phyloP scores from a whole-genome alignment of 2,329 filamentous ascomycete species.

The Arthrobotrys conoides region DNA sequence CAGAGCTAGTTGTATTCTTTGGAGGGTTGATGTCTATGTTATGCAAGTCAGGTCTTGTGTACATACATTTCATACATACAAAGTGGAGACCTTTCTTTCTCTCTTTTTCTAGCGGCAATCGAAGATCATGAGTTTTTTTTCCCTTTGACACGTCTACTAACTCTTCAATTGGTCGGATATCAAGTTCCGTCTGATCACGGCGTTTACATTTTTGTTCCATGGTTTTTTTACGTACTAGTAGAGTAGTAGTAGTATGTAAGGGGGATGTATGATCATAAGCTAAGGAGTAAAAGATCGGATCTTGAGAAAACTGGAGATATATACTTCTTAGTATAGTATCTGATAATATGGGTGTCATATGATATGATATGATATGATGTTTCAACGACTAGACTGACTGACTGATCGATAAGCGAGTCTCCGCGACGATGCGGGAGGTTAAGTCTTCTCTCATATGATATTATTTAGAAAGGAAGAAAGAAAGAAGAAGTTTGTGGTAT shows the following conservation, averaged over 20 bases:
- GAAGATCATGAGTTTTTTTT: not conserved
- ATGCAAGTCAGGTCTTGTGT: not conserved
- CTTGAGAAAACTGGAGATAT: not conserved
- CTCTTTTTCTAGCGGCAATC: not conserved
- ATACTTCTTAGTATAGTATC: too few relatives aligned
- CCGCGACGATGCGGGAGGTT: slow-evolving; percentile 41
- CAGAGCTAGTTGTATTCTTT: not conserved
- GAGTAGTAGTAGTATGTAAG: too few relatives aligned
- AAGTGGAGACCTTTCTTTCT: too few relatives aligned
- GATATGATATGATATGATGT: too few relatives aligned
- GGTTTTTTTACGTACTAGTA: too few relatives aligned
- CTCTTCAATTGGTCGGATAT: slow-evolving; percentile 44
- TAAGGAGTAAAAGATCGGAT: too few relatives aligned
- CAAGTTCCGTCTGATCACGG: slow-evolving; percentile 34
- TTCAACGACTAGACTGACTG: too few relatives aligned
- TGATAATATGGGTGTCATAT: too few relatives aligned
- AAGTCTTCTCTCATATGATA: not conserved
- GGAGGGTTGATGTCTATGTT: not conserved
- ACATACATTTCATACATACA: too few relatives aligned
- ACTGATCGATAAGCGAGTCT: slow-evolving; percentile 45
- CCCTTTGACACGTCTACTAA: not conserved
- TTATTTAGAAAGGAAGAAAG: too few relatives aligned
- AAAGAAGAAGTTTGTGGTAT: slow-evolving; percentile 16
- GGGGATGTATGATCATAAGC: too few relatives aligned
- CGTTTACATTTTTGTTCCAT: slow-evolving; percentile 14